These are phyloP conservation scores for Neoconidiobolus thromboides DNA, from an alignment of 371 early-diverging fungal species.

Conservation along the genomic window DNA sequence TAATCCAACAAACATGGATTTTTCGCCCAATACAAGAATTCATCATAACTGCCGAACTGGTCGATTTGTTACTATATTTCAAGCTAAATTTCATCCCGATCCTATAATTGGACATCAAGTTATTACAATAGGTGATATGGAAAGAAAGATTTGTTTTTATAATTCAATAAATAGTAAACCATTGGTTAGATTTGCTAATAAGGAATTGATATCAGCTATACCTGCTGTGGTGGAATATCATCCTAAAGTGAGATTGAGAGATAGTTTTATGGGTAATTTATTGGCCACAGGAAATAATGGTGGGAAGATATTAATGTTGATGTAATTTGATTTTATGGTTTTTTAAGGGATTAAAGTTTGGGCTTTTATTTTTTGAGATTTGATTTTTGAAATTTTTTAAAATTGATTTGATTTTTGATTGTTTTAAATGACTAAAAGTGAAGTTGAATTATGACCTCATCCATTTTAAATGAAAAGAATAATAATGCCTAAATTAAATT, in stretches of 20 bases:
- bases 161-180: conserved; percentile 12
- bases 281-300: background rate
- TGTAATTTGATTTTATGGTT: background rate
- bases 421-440: background rate
- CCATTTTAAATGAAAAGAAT: no score
- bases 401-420: background rate
- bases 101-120: conserved; percentile 26
- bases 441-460: background rate
- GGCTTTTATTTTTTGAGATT: background rate
- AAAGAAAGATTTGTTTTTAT: conserved; percentile 33
- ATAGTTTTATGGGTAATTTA: background rate
- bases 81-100: conserved; percentile 44
- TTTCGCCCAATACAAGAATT: background rate
- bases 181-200: conserved; percentile 1
- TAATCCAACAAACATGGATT: background rate
- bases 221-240: conserved; percentile 4
- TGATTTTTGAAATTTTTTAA: background rate
- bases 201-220: conserved; percentile 5
- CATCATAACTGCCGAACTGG: conserved; percentile 3
- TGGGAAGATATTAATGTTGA: background rate
- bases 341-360: background rate
- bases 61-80: conserved; percentile 53
- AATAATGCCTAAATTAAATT: no score
- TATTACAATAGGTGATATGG: conserved; percentile 42
- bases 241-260: background rate